Evolutionary conservation across 306 rosid species (phyloP).

Genomic region (Nissolia schottii): DNA sequence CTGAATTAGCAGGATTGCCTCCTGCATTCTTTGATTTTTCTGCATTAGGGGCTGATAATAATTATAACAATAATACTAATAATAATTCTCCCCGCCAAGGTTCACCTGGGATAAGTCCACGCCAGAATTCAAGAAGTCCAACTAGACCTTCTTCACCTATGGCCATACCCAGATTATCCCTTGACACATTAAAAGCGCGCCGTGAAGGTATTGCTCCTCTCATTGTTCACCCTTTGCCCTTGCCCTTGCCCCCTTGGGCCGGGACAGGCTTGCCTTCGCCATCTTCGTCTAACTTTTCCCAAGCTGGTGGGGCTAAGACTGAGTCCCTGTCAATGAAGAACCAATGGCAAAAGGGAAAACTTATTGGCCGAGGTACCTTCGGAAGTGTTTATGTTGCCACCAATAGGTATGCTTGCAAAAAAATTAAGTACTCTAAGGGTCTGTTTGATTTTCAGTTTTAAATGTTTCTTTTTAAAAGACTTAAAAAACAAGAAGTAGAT

Average conservation of each 20-base stretch:
- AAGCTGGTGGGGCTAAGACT: conserved; percentile 30
- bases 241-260: conserved; percentile 93
- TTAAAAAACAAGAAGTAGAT: no score
- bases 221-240: conserved; percentile 77
- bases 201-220: conserved; percentile 44
- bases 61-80: no score
- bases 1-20: conserved; percentile 24
- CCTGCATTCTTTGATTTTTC: conserved; percentile 52
- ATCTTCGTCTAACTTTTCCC: conserved; percentile 33
- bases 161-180: conserved; percentile 34
- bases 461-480: no score
- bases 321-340: conserved; percentile 58
- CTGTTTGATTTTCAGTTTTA: no score
- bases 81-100: conserved; percentile 60
- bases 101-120: conserved; percentile 44
- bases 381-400: conserved; percentile 94
- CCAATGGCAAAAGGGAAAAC: conserved; percentile 96
- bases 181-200: conserved; percentile 35
- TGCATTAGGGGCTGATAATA: conserved; percentile 31
- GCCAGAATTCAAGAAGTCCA: conserved; percentile 42
- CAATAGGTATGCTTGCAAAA: conserved; percentile 51
- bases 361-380: conserved; percentile 97
- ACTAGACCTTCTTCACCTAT: conserved; percentile 51
- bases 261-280: conserved; percentile 51
- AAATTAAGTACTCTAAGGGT: neutral